Percentiles rank a stretch among this genome's conserved stretches.
These are phyloP conservation scores for Cercis canadensis DNA, from an alignment of 306 rosid genomes.

Conservation along the genomic window DNA sequence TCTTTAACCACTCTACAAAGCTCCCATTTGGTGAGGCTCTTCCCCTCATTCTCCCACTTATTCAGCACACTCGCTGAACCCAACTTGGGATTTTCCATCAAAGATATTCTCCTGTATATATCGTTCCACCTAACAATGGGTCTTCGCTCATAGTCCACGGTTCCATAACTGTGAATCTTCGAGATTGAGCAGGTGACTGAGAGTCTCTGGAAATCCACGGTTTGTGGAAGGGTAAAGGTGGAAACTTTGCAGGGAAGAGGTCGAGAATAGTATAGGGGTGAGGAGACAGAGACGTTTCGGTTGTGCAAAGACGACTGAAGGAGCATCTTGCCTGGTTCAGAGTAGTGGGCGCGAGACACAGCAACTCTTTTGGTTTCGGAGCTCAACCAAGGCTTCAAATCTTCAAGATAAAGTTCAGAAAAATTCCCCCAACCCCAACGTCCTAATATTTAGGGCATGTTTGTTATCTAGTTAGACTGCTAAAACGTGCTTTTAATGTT, in stretches of 20 bases:
- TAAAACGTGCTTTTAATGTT: too few species aligned
- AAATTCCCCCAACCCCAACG: too few species aligned
- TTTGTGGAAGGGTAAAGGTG: constrained; percentile 24
- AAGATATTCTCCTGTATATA: constrained; percentile 64
- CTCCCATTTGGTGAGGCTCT: constrained; percentile 74
- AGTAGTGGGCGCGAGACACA: too few species aligned
- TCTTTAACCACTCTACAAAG: constrained; percentile 78
- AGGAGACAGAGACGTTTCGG: constrained; percentile 57
- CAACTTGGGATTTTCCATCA: constrained; percentile 60
- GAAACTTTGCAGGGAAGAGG: constrained; percentile 37
- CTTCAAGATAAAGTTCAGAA: too few species aligned
- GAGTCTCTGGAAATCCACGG: constrained; percentile 27
- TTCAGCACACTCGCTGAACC: constrained; percentile 69
- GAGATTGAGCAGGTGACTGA: constrained; percentile 65
- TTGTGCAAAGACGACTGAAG: constrained; percentile 60
- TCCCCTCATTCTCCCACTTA: constrained; percentile 90
- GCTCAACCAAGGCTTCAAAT: too few species aligned
- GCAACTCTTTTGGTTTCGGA: too few species aligned
- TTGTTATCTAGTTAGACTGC: too few species aligned
- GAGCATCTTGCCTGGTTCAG: constrained; percentile 40
- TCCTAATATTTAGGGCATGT: too few species aligned
- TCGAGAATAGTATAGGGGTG: constrained; percentile 49
- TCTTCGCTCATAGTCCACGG: constrained; percentile 69
- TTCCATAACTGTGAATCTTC: constrained; percentile 68
- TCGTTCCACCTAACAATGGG: constrained; percentile 72